Conservation (phyloP, 768 basidiomycete genomes). For the Stropharia rugosoannulata region DNA sequence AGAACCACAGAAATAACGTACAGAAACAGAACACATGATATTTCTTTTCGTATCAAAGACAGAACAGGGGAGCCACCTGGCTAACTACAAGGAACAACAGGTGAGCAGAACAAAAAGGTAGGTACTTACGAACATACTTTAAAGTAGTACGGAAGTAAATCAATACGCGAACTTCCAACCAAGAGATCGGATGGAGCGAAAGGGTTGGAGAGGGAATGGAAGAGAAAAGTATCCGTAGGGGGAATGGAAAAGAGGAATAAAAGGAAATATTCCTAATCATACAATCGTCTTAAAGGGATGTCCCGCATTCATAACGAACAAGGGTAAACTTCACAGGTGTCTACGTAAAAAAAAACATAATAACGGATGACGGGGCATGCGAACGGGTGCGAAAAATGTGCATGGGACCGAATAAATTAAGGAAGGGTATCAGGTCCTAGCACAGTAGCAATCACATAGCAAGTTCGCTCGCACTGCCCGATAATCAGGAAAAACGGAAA, state of each 20-base stretch:
- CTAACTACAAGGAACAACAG: too few species aligned
- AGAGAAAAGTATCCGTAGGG: constrained; percentile 10
- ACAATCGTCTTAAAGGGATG: constrained; percentile 18
- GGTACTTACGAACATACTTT: too few species aligned
- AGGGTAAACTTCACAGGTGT: constrained; percentile 9
- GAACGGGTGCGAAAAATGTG: background rate
- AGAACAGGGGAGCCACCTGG: too few species aligned
- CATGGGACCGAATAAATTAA: constrained; percentile 2
- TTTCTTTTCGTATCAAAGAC: too few species aligned
- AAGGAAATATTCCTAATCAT: constrained; percentile 20
- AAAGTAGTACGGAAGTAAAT: too few species aligned
- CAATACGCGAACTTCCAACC: background rate
- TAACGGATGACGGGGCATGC: background rate
- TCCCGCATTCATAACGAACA: constrained; percentile 14
- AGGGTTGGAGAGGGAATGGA: background rate
- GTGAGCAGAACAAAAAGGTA: too few species aligned
- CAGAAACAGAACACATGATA: too few species aligned
- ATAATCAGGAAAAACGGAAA: constrained; percentile 5
- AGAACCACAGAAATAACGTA: too few species aligned
- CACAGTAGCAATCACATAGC: constrained; percentile 10
- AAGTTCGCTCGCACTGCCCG: constrained; percentile 4
- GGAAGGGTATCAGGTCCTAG: constrained; percentile 18
- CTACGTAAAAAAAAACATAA: constrained; percentile 6
- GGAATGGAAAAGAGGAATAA: constrained; percentile 7
- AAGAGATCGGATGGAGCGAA: background rate